Evolutionary conservation across 1,284 basidiomycete species (phyloP).

Genomic region (Malassezia arunalokei): DNA sequence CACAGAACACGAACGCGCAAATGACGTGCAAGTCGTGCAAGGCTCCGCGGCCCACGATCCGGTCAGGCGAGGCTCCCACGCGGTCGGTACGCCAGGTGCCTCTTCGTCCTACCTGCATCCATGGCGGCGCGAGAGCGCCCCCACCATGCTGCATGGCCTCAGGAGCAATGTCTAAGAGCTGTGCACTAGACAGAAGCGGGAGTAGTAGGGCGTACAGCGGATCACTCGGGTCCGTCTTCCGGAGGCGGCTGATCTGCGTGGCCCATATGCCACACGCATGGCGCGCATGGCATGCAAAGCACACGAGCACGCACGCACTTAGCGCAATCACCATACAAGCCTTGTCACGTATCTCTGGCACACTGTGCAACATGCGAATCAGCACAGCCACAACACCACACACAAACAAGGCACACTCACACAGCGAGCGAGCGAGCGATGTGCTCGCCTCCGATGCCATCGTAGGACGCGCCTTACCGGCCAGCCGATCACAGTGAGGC

Average conservation of each 20-base stretch:
- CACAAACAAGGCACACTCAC: constrained; percentile 1
- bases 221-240: constrained; percentile 5
- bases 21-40: constrained; percentile 6
- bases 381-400: not conserved
- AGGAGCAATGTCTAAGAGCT: not conserved
- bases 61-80: not conserved
- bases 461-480: too few relatives aligned
- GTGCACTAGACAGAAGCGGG: constrained; percentile 1
- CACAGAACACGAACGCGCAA: constrained; percentile 1
- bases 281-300: constrained; percentile 1
- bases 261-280: constrained; percentile 8
- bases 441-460: not conserved
- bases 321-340: not conserved
- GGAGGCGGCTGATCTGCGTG: constrained; percentile 10
- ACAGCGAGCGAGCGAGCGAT: not conserved
- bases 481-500: too few relatives aligned
- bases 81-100: constrained; percentile 2
- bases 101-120: not conserved
- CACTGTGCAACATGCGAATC: not conserved
- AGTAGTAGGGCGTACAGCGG: constrained; percentile 10
- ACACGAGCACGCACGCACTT: not conserved
- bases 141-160: not conserved
- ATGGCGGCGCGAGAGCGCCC: not conserved
- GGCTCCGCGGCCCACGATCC: not conserved
- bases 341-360: not conserved